Conservation (phyloP, 345 rosid genomes). For the Pugionium cornutum region DNA sequence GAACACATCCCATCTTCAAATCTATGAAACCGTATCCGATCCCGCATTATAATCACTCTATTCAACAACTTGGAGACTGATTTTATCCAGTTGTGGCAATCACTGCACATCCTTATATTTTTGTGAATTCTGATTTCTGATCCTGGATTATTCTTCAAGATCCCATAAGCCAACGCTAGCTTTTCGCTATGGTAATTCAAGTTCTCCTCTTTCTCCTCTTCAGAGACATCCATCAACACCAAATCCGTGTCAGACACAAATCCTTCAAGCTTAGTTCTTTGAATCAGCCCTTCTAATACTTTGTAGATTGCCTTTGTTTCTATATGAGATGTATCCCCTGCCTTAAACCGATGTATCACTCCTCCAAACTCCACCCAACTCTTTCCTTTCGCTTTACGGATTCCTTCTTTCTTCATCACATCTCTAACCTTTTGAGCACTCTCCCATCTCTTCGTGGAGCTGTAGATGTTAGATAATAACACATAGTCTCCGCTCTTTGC, state of each 20-base stretch:
- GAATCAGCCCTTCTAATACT: slow-evolving; percentile 53
- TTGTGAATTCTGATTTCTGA: slow-evolving; percentile 64
- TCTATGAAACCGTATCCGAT: slow-evolving; percentile 74
- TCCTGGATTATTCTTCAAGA: slow-evolving; percentile 72
- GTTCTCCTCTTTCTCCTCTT: slow-evolving; percentile 82
- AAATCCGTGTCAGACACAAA: slow-evolving; percentile 61
- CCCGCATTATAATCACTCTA: slow-evolving; percentile 71
- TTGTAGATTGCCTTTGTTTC: slow-evolving; percentile 58
- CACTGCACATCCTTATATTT: slow-evolving; percentile 75
- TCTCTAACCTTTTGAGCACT: slow-evolving; percentile 61
- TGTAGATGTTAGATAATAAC: slow-evolving; percentile 72
- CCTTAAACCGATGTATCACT: slow-evolving; percentile 60
- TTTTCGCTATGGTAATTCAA: slow-evolving; percentile 76
- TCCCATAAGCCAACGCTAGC: slow-evolving; percentile 75
- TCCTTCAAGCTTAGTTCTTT: slow-evolving; percentile 55
- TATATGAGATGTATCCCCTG: slow-evolving; percentile 73
- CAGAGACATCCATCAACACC: slow-evolving; percentile 85
- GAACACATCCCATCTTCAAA: slow-evolving; percentile 83
- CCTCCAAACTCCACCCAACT: slow-evolving; percentile 82
- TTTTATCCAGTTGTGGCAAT: slow-evolving; percentile 82
- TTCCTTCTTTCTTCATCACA: slow-evolving; percentile 57
- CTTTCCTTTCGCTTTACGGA: slow-evolving; percentile 65
- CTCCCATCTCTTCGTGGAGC: slow-evolving; percentile 71
- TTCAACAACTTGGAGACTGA: slow-evolving; percentile 56
- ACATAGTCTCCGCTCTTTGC: slow-evolving; percentile 72